Percentiles rank a stretch among this genome's conserved stretches.
Conservation (phyloP, 2,329 filamentous ascomycete genomes). For the Penicillium polonicum region DNA sequence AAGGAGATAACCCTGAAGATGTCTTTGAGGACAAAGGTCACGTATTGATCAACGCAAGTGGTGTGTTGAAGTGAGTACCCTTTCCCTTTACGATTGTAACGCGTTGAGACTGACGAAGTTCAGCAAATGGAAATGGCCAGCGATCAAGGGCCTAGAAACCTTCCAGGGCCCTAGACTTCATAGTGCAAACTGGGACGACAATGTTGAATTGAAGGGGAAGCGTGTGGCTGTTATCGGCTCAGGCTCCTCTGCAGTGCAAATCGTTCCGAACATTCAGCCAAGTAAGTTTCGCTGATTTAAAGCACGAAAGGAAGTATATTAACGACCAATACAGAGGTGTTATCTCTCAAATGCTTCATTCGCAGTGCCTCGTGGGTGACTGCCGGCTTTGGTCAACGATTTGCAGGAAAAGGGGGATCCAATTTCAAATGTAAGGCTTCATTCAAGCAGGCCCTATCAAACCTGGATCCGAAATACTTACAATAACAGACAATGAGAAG, state of each 20-base stretch:
- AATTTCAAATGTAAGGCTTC: conserved; percentile 23
- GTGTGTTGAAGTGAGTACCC: conserved; percentile 13
- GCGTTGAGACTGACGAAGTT: background rate
- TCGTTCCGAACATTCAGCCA: conserved; percentile 25
- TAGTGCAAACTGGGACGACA: conserved; percentile 27
- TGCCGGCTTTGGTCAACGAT: conserved; percentile 18
- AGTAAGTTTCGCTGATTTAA: background rate
- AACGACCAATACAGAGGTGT: background rate
- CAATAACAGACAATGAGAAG: conserved; percentile 8
- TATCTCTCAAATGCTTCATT: conserved; percentile 12
- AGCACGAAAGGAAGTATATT: background rate
- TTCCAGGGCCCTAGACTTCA: conserved; percentile 12
- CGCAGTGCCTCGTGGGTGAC: conserved; percentile 16
- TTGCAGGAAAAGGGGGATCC: conserved; percentile 21
- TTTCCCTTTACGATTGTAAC: background rate
- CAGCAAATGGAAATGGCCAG: conserved; percentile 17
- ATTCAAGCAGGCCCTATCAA: background rate
- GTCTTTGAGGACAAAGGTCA: conserved; percentile 12
- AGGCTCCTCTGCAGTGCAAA: conserved; percentile 26
- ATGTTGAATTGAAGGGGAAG: conserved; percentile 47
- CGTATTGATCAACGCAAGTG: conserved; percentile 14
- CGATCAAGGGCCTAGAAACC: conserved; percentile 5
- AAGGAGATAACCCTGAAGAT: background rate
- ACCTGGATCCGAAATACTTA: background rate
- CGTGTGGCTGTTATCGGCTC: conserved; percentile 28